Evolutionary conservation across 116 monocot species (phyloP), one percentile per base, ranked within the genome.

Genomic region (Iris pallida): DNA sequence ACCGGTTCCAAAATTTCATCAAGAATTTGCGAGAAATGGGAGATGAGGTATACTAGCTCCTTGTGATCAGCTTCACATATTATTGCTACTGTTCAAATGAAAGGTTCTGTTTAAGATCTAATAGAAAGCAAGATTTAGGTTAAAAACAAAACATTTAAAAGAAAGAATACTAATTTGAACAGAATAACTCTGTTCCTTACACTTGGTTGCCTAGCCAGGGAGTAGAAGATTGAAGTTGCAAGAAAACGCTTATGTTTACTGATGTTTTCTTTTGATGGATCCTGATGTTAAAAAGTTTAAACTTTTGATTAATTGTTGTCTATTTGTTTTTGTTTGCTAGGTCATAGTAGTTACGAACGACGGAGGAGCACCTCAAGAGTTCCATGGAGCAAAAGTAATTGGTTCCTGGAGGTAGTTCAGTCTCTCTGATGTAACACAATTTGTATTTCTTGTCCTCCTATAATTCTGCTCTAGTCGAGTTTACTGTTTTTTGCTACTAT

Each of bases 341-440:
- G 91, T 91, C 59, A 81, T 95, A 16, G 88, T 86, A 16, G 82
- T 88, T 16, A 95, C 91, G 13, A 95, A 75, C 17, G 85, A 88
- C 40, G 81, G 84, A 75, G 92, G 92, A 66, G 82, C 83, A 14
- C 97, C 92, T 75, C 75, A 87, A 71, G 97, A 98, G 74, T 98
- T 98, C 55, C 59, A 90, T 71, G 92, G 97, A 55, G 97, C 97
- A 61, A 92, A 92, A 78, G 48, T 90, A 55, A 85, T 98, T 72
- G 97, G 97, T 73, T 98, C 92, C 5, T 82, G 86, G 85, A 98
- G 93, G 97, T 92, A 86, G 59, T 20, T 51, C 49, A 51, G 11
- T 51, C 2, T 9, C 13, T 51, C 11, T 9, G 11, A 51, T 51
- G 0, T 51, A 51, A 51, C 49, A 48, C 47, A 30, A 20, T 57